Conservation (phyloP, 2,329 filamentous ascomycete species). For the Fusarium annulatum region DNA sequence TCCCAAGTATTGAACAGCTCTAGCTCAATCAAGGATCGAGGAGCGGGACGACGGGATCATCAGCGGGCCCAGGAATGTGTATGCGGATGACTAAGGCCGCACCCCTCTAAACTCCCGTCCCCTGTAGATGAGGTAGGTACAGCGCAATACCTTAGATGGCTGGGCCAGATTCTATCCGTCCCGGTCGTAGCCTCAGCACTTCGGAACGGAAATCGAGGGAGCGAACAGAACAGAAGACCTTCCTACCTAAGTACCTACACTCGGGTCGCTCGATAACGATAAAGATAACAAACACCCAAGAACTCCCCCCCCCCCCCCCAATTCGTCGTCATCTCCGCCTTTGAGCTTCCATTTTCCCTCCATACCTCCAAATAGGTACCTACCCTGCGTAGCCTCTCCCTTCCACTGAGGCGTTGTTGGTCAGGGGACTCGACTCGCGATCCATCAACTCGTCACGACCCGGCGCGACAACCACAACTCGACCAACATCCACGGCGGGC, state of each 20-base stretch:
- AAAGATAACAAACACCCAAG: not conserved
- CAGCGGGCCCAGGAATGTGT: constrained; percentile 30
- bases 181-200: constrained; percentile 7
- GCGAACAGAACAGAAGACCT: constrained; percentile 14
- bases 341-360: not conserved
- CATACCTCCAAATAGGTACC: not conserved
- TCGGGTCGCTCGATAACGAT: constrained; percentile 32
- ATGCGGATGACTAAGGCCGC: constrained; percentile 32
- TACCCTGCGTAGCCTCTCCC: constrained; percentile 11
- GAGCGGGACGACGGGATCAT: constrained; percentile 23
- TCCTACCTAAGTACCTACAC: constrained; percentile 22
- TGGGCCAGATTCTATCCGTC: not conserved
- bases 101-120: constrained; percentile 9
- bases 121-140: not conserved
- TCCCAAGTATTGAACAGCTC: constrained; percentile 2
- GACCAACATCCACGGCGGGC: constrained; percentile 29
- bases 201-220: constrained; percentile 20
- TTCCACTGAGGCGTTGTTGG: constrained; percentile 23
- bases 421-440: constrained; percentile 18
- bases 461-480: constrained; percentile 8
- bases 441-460: constrained; percentile 2
- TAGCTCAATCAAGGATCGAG: constrained; percentile 3
- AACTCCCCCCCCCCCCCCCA: not conserved
- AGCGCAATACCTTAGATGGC: not conserved
- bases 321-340: not conserved